Evolutionary conservation across 2,329 filamentous ascomycete species (phyloP).

Genomic region (Fusarium sp.): DNA sequence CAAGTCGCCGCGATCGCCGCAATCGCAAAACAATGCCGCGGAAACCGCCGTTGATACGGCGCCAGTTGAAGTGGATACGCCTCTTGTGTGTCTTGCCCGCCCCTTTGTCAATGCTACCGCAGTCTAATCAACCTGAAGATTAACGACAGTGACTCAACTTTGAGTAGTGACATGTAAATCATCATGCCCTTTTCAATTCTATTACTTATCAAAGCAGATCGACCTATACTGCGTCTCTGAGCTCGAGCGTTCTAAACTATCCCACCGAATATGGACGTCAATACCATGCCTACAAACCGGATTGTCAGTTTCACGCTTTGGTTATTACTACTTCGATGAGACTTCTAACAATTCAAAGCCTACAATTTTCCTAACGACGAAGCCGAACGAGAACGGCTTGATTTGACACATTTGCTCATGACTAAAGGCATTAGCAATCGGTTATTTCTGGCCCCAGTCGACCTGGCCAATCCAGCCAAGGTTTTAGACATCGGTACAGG

Average conservation of each 20-base stretch:
- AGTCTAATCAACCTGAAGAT: not conserved
- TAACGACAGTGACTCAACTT: not conserved
- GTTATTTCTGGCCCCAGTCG: constrained; percentile 47
- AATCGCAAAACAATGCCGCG: too few relatives aligned
- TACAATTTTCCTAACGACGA: constrained; percentile 22
- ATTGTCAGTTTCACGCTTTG: constrained; percentile 31
- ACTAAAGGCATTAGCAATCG: constrained; percentile 43
- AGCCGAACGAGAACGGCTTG: constrained; percentile 54
- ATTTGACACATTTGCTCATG: constrained; percentile 54
- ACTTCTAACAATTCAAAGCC: constrained; percentile 1
- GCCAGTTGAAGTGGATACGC: not conserved
- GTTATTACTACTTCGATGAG: too few relatives aligned
- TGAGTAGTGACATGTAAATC: not conserved
- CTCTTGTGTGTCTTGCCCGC: too few relatives aligned
- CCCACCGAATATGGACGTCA: constrained; percentile 50
- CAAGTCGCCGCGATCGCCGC: too few relatives aligned
- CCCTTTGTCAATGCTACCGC: too few relatives aligned
- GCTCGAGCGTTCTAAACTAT: constrained; percentile 49
- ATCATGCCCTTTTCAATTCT: not conserved
- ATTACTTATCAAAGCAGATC: not conserved
- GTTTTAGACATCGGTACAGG: constrained; percentile 62
- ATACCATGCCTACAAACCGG: constrained; percentile 52
- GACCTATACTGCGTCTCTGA: constrained; percentile 47
- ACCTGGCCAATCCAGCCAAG: constrained; percentile 46
- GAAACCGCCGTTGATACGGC: not conserved